A percentile compares a stretch with the other conserved stretches of the same genome.
Conservation (phyloP, 2,329 filamentous ascomycete genomes). For the Neonectria magnoliae region DNA sequence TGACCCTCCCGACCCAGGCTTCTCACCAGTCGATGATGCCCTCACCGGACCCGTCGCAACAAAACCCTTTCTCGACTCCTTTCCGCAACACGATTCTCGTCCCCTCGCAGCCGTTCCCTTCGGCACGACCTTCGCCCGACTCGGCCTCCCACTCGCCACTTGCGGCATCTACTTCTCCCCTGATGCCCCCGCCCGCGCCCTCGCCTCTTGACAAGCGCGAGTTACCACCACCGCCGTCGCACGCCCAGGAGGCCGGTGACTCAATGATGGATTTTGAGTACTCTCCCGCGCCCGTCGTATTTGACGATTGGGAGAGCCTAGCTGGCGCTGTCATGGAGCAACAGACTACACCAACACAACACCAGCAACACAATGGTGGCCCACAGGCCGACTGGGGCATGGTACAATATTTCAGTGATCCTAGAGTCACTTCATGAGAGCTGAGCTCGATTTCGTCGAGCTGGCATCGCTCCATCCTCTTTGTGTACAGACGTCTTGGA, state of each 20-base stretch:
- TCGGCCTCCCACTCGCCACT: conserved; percentile 47
- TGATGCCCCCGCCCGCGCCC: conserved; percentile 43
- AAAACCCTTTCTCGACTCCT: conserved; percentile 42
- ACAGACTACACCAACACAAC: conserved; percentile 37
- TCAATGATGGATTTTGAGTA: conserved; percentile 57
- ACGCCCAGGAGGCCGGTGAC: conserved; percentile 39
- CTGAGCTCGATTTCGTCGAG: conserved; percentile 8
- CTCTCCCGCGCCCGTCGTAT: conserved; percentile 50
- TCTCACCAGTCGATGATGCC: conserved; percentile 44
- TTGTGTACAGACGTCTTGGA: conserved; percentile 31
- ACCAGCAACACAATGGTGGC: conserved; percentile 37
- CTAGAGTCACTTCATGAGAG: conserved; percentile 46
- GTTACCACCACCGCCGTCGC: conserved; percentile 46
- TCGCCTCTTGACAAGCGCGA: conserved; percentile 50
- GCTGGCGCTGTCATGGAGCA: conserved; percentile 49
- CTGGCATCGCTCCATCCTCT: conserved; percentile 30
- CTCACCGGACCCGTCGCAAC: conserved; percentile 42
- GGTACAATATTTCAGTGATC: conserved; percentile 49
- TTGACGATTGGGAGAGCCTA: conserved; percentile 56
- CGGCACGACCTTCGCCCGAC: conserved; percentile 46
- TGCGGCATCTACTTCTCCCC: conserved; percentile 46
- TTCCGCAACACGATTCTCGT: conserved; percentile 49
- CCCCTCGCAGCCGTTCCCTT: conserved; percentile 45
- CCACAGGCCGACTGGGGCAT: conserved; percentile 45
- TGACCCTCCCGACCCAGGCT: conserved; percentile 47